Evolutionary conservation across 495 filamentous ascomycete genomes (phyloP), one percentile per base, ranked within the genome.

Genomic region (Jackrogersella multiformis): DNA sequence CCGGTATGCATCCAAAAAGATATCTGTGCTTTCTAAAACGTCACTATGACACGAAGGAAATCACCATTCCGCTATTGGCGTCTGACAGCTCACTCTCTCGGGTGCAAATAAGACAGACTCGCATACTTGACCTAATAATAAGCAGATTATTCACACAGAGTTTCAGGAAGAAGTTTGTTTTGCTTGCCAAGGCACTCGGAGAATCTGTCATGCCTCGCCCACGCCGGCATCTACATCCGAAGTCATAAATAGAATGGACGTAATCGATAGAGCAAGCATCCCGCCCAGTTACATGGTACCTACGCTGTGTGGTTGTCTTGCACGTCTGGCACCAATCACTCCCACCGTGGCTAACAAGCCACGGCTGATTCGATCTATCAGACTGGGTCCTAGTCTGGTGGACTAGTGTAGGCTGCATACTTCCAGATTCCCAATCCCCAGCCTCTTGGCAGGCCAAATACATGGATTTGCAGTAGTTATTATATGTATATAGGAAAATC

Each of bases 241-340:
- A 45, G 34, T 26, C 35, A 61, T 42, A 35, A 30, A 34, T 28
- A 26, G 21, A 39, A 38, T 55, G 34, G 20, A 16, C 38, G 30
- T 6, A 13, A 42, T 20, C 18, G 20, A 16, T 20, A 4, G 16
- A 20, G 15, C 7, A 15, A 42, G 4, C 38, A 18, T 46, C 26
- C 44, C 24, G 26, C 13, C 45, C 44, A 32, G 32, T 36, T 58
- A 56, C 38, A 36, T 44, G n/a, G 32, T 52, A 49, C 36, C 13
- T 44, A 38, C 16, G 1, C 36, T 41, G 32, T 60, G 57, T 45
- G 49, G 54, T 26, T 34, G 49, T 53, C 56, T 52, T 64, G 66
- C 20, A 64, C 60, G 51, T 64, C 60, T 64, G 60, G 60, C 66
- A 64, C 66, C 66, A 69, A 69, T 69, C 66, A 52, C 18, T 13